phyloP scores from a whole-genome alignment of 2,329 filamentous ascomycete species.

The Ciborinia camelliae region DNA sequence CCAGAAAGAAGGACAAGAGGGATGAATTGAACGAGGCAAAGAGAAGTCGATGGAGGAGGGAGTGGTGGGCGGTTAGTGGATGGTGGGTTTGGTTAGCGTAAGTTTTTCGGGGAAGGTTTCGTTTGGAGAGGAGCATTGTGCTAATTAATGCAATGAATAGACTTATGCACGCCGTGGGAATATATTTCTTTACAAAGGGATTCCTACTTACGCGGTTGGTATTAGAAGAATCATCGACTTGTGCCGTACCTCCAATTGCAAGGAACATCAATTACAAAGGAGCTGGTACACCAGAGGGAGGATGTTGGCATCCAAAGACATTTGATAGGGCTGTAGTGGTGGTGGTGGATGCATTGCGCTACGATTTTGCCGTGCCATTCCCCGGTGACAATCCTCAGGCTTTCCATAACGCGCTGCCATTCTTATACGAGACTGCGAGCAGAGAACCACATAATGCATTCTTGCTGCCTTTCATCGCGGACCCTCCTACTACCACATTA shows the following conservation, averaged over 20 bases:
- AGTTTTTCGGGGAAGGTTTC: slow-evolving; percentile 22
- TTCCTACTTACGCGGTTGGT: slow-evolving; percentile 88
- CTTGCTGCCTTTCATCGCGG: slow-evolving; percentile 90
- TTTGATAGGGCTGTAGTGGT: slow-evolving; percentile 91
- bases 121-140: slow-evolving; percentile 11
- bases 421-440: slow-evolving; percentile 79
- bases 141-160: slow-evolving; percentile 29
- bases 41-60: slow-evolving; percentile 28
- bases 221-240: slow-evolving; percentile 71
- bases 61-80: slow-evolving; percentile 36
- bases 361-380: slow-evolving; percentile 91
- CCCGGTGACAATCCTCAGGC: slow-evolving; percentile 42
- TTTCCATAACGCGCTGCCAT: slow-evolving; percentile 85
- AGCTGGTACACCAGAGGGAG: slow-evolving; percentile 51
- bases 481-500: slow-evolving; percentile 89
- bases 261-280: slow-evolving; percentile 30
- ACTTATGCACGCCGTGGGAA: slow-evolving; percentile 69
- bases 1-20: slow-evolving; percentile 28
- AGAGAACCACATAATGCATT: slow-evolving; percentile 78
- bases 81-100: slow-evolving; percentile 38
- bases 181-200: slow-evolving; percentile 90
- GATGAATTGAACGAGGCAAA: slow-evolving; percentile 35
- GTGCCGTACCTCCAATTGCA: slow-evolving; percentile 64
- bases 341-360: slow-evolving; percentile 88
- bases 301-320: slow-evolving; percentile 94